A percentile compares a stretch with the other conserved stretches of the same genome.
Conservation (phyloP, 139 green algal species). For the Coelastrella sp. region DNA sequence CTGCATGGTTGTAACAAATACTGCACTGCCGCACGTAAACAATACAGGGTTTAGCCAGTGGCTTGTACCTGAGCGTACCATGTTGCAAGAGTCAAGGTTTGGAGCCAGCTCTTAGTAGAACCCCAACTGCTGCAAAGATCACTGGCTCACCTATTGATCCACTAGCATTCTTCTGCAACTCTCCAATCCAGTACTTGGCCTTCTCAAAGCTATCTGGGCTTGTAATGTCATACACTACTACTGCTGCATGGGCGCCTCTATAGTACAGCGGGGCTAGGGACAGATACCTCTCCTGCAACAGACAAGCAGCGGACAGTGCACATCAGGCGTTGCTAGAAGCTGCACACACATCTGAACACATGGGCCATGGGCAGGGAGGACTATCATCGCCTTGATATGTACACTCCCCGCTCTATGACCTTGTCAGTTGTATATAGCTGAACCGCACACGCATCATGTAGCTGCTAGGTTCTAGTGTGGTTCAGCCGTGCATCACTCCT, state of each 20-base stretch:
- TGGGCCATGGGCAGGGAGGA: no score
- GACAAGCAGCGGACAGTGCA: not conserved
- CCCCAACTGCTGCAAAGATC: not conserved
- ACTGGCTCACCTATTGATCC: conserved; percentile 19
- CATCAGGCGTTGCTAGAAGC: not conserved
- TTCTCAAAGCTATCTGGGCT: conserved; percentile 82
- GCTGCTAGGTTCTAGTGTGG: no score
- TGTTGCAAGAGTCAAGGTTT: not conserved
- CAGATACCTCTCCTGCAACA: conserved; percentile 91
- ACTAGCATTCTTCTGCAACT: conserved; percentile 82
- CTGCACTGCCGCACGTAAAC: no score
- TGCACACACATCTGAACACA: not conserved
- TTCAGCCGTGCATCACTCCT: no score
- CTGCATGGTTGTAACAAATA: no score
- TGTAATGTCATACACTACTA: conserved; percentile 74
- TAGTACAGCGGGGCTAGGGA: conserved; percentile 98
- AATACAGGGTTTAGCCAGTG: no score
- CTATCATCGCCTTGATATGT: no score
- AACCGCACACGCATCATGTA: no score
- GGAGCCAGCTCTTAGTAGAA: no score
- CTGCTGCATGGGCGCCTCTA: conserved; percentile 58
- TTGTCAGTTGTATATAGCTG: no score
- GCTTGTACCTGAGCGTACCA: not conserved
- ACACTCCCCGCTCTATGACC: no score
- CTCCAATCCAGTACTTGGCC: conserved; percentile 92